Base-by-base conservation (phyloP, 1,139 yeast genomes). In the Yamadazyma atmosphaerica region DNA sequence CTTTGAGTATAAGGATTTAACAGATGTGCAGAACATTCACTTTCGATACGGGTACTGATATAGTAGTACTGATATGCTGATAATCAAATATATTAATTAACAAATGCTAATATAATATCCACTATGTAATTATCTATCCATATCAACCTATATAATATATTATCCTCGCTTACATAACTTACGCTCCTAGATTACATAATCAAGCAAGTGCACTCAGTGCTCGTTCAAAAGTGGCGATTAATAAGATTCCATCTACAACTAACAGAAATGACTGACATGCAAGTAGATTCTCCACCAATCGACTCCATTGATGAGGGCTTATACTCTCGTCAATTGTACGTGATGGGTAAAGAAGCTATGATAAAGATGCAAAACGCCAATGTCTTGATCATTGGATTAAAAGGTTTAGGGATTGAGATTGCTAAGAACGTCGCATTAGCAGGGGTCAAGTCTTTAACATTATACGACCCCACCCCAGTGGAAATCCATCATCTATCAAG, bases 371-470 rank as follows among this genome's bases (percentile, higher is more conserved):
- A 92, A 56, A 75, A 79, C 49, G 89, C 98, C 32, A 88, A 86
- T 54, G 96, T 92, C 14, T 76, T 92, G 37, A 74, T 92, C 39
- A 79, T 90, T 46, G 98, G 98, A 3, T 68, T 90, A 46, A 83
- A 81, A 57, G 98, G 98, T 27, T 71, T 92, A 35, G 99, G 99
- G 51, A 77, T 87, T 34, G 99, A 92, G 63, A 89, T 92, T 44
- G 97, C 98, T 29, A 94, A 92, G 65, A 92, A 92, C 63, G 88
- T 92, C 40, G 95, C 96, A 0, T 74, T 92, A 39, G 98, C 98
- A 2, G 99, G 99, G 51, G 98, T 92, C 52, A 94, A 92, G 67
- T 84, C 95, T 13, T 71, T 92, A 52, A 75, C 94, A n/a, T 65
- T 92, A 32, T 86, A 83, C 58, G 99, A 92, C 58, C 96, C 96